phyloP scores from a whole-genome alignment of 1,139 yeast species.

The Lizanozyma gosingica region DNA sequence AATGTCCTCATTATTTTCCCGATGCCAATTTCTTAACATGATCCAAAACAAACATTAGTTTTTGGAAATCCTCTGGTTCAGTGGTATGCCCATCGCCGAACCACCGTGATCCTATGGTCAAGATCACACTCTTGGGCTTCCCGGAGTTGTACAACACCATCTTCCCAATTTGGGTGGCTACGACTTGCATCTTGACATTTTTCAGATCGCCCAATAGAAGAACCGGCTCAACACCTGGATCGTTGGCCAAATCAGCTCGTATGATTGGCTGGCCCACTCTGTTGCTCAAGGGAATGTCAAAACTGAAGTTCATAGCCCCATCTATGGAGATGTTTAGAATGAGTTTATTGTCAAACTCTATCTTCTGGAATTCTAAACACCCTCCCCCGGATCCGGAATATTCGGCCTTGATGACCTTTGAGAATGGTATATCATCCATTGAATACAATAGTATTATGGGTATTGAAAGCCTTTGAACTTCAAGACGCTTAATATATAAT shows the following conservation, averaged over 20 bases:
- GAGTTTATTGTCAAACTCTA: conserved; percentile 26
- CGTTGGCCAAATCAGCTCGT: conserved; percentile 10
- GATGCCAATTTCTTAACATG: too few species aligned
- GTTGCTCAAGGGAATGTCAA: conserved; percentile 26
- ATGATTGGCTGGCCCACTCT: background rate
- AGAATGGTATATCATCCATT: background rate
- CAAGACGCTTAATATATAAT: too few species aligned
- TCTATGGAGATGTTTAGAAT: conserved; percentile 28
- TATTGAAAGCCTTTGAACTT: too few species aligned
- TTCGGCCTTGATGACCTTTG: background rate
- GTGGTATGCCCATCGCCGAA: conserved; percentile 32
- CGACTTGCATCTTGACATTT: conserved; percentile 31
- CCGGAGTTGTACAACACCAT: conserved; percentile 16
- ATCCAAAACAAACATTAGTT: conserved; percentile 30
- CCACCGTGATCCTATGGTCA: conserved; percentile 36
- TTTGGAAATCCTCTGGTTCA: conserved; percentile 28
- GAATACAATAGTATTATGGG: too few species aligned
- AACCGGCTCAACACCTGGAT: conserved; percentile 28
- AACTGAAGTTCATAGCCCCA: conserved; percentile 35
- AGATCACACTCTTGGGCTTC: conserved; percentile 25
- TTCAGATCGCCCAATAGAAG: conserved; percentile 32
- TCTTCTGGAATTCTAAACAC: conserved; percentile 19
- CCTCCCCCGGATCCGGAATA: background rate
- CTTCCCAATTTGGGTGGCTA: conserved; percentile 38
- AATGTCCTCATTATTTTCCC: too few species aligned